These are phyloP conservation scores for Coniferiporia weirii DNA, from an alignment of 1,284 basidiomycete species.

Conservation along the genomic window DNA sequence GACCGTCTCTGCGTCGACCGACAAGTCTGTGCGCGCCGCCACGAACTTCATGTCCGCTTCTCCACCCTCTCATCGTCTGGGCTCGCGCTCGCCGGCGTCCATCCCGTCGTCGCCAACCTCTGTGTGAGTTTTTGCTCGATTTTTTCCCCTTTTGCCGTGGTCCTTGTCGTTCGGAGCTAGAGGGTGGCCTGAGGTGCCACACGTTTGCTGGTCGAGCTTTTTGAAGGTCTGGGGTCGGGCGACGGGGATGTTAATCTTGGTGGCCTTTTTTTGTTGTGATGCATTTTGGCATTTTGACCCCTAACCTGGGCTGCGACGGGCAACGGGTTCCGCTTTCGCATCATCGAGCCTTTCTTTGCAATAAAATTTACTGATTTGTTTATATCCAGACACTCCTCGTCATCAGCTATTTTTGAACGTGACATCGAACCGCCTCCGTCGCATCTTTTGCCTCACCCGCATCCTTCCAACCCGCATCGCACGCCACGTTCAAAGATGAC, in stretches of 20 bases:
- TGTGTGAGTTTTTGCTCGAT: slow-evolving; percentile 43
- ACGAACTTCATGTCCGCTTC: slow-evolving; percentile 10
- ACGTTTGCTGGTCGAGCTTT: background rate
- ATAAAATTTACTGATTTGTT: slow-evolving; percentile 1
- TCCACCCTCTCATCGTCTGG: slow-evolving; percentile 37
- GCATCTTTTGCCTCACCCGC: slow-evolving; percentile 26
- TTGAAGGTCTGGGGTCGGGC: no score
- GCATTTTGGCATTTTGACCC: no score
- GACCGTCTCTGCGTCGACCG: slow-evolving; percentile 15
- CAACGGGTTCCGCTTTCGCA: background rate
- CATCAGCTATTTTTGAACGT: slow-evolving; percentile 77
- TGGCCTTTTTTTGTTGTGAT: no score
- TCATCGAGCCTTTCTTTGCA: background rate
- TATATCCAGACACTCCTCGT: slow-evolving; percentile 58
- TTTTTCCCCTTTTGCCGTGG: slow-evolving; percentile 3
- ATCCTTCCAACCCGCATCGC: slow-evolving; percentile 57
- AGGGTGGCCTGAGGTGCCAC: background rate
- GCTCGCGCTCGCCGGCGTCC: slow-evolving; percentile 58
- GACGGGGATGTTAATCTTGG: no score
- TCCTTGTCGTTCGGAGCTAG: background rate
- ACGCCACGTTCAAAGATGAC: slow-evolving; percentile 65
- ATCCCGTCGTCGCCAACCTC: slow-evolving; percentile 75
- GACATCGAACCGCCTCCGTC: slow-evolving; percentile 66
- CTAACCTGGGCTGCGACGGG: background rate
- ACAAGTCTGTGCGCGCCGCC: slow-evolving; percentile 12